Evolutionary conservation across 331 rosid genomes (phyloP).

Genomic region (Acacia pycnantha): DNA sequence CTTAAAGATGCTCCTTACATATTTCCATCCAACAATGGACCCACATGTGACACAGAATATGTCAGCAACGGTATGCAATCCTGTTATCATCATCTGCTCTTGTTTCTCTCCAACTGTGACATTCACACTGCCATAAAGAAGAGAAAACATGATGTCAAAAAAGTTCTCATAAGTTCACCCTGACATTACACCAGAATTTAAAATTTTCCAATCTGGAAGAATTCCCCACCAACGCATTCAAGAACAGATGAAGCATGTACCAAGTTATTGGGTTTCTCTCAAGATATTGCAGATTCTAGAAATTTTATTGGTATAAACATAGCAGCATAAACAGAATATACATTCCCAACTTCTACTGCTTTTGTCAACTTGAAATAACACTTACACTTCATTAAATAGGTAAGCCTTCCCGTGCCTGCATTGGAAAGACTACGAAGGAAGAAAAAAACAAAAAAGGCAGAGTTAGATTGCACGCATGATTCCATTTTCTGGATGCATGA

Average conservation of each 20-base stretch:
- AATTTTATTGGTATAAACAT: background rate
- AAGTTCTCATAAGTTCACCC: constrained; percentile 12
- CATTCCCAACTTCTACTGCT: background rate
- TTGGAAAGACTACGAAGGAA: constrained; percentile 50
- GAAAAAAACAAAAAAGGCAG: constrained; percentile 20
- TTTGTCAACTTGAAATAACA: constrained; percentile 16
- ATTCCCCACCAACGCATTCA: background rate
- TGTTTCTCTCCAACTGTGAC: constrained; percentile 60
- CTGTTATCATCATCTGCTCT: constrained; percentile 70
- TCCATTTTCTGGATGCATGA: constrained; percentile 13
- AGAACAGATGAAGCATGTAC: background rate
- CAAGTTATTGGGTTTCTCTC: background rate
- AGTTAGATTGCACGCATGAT: constrained; percentile 26
- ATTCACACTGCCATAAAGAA: constrained; percentile 60
- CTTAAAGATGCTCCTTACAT: constrained; percentile 43
- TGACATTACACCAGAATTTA: background rate
- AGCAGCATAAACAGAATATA: background rate
- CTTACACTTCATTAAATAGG: constrained; percentile 72
- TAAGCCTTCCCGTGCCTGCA: constrained; percentile 73
- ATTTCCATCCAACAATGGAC: constrained; percentile 82
- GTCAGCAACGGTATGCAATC: constrained; percentile 74
- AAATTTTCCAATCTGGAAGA: background rate
- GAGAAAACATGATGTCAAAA: constrained; percentile 31
- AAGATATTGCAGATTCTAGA: background rate
- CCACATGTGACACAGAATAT: constrained; percentile 73